Evolutionary conservation across 208 protist species (phyloP), one percentile per base, ranked within the genome.

Genomic region (Acanthamoeba royreba): DNA sequence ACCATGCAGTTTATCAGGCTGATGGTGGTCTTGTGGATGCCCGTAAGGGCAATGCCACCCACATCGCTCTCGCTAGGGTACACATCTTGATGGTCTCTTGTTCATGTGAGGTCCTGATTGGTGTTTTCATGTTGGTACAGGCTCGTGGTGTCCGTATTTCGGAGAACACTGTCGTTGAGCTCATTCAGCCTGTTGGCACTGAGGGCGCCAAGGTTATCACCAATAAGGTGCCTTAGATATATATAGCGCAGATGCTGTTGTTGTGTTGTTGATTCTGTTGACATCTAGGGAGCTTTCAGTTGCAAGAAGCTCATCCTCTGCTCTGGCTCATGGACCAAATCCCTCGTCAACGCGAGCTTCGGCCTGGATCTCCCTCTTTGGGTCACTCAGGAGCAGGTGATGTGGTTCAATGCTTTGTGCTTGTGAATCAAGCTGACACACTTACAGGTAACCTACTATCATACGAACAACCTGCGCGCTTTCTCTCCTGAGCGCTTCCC

Each of bases 401-500:
- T 66, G 11, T 5, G 13, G 58, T 69, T 69, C 58, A n/a, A 31
- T 79, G 69, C 17, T 46, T 13, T 9, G 4, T 40, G 33, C 2
- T 35, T 11, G 25, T n/a, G n/a, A n/a, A n/a, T n/a, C n/a, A n/a
- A n/a, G n/a, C n/a, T n/a, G n/a, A n/a, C 13, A 2, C 0, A 47
- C 35, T 31, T 0, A n/a, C 38, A 79, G 69, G 63, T 92, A 46
- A 92, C 87, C 61, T 92, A 92, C 87, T 92, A 79, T 17, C 45
- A 47, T 15, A 92, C 87, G 33, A 47, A 47, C 33, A 47, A 92
- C 87, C 87, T 92, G 87, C 53, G 61, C 42, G 40, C 31, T 9
- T 92, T 92, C 63, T 90, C 87, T 25, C 55, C 87, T 17, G 45
- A 92, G 13, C 42, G 43, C 53, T 92, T 92, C 58, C 87, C 87